Base-by-base conservation (phyloP, 2,329 filamentous ascomycete species). In the Apiospora hydei region DNA sequence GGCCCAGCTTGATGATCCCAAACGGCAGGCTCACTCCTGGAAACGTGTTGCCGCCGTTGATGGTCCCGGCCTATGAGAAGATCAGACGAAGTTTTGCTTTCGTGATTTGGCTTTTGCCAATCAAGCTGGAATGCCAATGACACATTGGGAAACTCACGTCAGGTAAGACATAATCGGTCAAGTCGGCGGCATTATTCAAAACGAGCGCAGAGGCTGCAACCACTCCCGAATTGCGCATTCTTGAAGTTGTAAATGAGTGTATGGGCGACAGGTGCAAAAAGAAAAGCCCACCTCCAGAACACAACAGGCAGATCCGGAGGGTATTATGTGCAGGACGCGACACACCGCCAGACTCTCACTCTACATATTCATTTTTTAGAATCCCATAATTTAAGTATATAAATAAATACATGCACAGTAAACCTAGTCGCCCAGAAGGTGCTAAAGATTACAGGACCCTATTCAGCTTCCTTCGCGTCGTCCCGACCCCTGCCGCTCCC, bases 1-100 rank as follows among this genome's bases (percentile, higher is more conserved):
- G 86, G 4, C 85, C 86, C 4, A 87, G 80, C 77, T 87, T 87
- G 67, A 86, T 84, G 74, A 88, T 83, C 26, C 85, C 85, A 47
- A 86, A 78, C 0, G 86, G 85, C 66, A 84, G 77, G 49, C 81
- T 84, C n/a, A 86, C 84, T 24, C 85, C 85, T 0, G 86, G 85
- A 71, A 88, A 88, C 0, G 84, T 86, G 73, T 87, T 87, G 11
- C 86, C 85, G 30, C 85, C 85, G 72, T 80, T 80, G 6, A 81
- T 79, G 3, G 84, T 82, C 38, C 85, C 85, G 24, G 84, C 86
- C 85, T 87, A 71, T 24, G 34, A 53, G 57, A 70, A 73, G 38
- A 64, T 74, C 64, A 77, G 72, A 68, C 26, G 26, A 38, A 41
- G 18, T n/a, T 41, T 13, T 30, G 47, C 1, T 4, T n/a, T 47